Conservation (phyloP, 495 filamentous ascomycete species). For the Daldinia decipiens region DNA sequence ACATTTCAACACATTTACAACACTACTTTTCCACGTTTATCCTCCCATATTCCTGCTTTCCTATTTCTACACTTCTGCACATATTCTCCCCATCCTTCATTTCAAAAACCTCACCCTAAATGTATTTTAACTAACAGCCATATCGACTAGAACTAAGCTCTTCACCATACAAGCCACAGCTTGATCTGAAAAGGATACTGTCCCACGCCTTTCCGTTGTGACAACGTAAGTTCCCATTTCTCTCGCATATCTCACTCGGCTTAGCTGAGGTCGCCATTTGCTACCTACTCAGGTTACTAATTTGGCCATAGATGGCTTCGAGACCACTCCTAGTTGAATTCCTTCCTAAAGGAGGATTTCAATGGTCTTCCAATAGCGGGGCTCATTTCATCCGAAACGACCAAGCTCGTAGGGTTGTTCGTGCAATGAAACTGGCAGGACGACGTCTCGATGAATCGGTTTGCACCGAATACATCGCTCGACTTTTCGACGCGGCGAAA, state of each 20-base stretch:
- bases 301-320: neutral
- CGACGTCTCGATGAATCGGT: neutral
- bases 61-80: neutral
- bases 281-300: neutral
- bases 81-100: too few relatives aligned
- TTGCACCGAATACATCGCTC: neutral
- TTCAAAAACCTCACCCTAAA: neutral
- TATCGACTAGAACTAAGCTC: neutral
- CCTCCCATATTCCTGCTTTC: neutral
- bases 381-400: neutral
- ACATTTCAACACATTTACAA: neutral
- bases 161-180: too few relatives aligned
- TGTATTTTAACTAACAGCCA: neutral
- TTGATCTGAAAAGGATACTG: too few relatives aligned
- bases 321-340: neutral
- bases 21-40: neutral
- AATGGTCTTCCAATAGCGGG: neutral
- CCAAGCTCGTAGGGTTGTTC: neutral
- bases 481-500: neutral
- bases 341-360: slow-evolving; percentile 9
- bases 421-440: neutral
- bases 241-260: neutral
- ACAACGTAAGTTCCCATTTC: neutral
- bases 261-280: too few relatives aligned
- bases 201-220: neutral